Evolutionary conservation across 192 early-diverging fungal genomes (phyloP).

Genomic region (Haplosporangium gracile): DNA sequence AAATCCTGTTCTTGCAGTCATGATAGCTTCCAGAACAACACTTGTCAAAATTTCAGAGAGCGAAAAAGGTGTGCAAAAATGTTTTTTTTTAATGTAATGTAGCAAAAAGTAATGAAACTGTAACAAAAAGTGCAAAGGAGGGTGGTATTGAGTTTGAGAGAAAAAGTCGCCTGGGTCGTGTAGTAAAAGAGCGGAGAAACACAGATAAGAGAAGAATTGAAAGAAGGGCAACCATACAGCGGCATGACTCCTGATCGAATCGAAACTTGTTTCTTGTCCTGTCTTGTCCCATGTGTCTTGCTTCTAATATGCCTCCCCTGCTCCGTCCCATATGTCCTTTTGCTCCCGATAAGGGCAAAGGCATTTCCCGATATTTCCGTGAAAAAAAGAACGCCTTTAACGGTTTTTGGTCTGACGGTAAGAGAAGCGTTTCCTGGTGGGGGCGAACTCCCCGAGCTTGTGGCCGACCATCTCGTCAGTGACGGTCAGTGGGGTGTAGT

Average conservation of each 20-base stretch:
- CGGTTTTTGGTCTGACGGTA: constrained; percentile 86
- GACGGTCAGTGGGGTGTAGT: constrained; percentile 84
- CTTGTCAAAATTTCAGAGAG: background rate
- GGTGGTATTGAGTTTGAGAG: background rate
- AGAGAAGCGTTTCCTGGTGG: constrained; percentile 86
- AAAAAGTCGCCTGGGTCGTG: background rate
- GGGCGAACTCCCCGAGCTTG: constrained; percentile 95
- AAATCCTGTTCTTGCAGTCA: background rate
- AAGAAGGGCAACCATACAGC: background rate
- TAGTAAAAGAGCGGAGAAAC: background rate
- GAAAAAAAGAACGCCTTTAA: constrained; percentile 48
- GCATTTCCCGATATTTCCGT: background rate
- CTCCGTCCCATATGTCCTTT: background rate
- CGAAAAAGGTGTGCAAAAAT: background rate
- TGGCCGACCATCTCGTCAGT: constrained; percentile 95
- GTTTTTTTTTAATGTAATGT: background rate
- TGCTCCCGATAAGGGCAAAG: background rate
- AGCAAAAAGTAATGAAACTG: background rate
- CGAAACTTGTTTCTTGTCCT: too few relatives aligned
- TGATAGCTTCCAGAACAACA: background rate
- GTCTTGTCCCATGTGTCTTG: background rate
- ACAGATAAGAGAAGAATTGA: background rate
- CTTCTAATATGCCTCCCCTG: background rate
- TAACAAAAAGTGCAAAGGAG: background rate
- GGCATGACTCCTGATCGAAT: too few relatives aligned